A percentile compares a stretch with the other conserved stretches of the same genome.
phyloP scores from a whole-genome alignment of 1,139 yeast genomes.

The Taiozyma onychis region DNA sequence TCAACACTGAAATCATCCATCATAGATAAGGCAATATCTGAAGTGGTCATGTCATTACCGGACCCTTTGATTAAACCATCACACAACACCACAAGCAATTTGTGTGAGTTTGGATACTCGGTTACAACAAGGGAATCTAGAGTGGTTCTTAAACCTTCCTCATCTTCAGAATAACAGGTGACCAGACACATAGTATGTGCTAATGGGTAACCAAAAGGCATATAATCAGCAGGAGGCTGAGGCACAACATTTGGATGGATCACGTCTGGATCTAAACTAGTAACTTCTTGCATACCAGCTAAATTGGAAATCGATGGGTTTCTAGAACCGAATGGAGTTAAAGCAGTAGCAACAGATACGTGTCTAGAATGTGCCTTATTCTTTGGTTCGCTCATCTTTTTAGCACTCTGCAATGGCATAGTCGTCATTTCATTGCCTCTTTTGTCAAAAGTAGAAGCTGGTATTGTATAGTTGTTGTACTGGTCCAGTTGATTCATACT shows the following conservation, averaged over 20 bases:
- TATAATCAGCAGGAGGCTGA: constrained; percentile 86
- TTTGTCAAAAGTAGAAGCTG: constrained; percentile 7
- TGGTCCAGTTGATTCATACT: constrained; percentile 14
- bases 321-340: constrained; percentile 32
- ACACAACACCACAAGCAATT: constrained; percentile 75
- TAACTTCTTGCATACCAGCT: constrained; percentile 25
- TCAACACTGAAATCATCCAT: constrained; percentile 78
- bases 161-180: constrained; percentile 94
- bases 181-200: constrained; percentile 81
- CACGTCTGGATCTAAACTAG: constrained; percentile 60
- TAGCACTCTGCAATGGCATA: constrained; percentile 31
- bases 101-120: constrained; percentile 92
- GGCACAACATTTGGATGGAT: constrained; percentile 71
- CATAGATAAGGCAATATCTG: constrained; percentile 82
- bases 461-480: constrained; percentile 6
- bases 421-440: constrained; percentile 28
- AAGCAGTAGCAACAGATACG: constrained; percentile 6
- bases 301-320: constrained; percentile 20
- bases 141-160: constrained; percentile 77
- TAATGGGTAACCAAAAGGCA: constrained; percentile 84
- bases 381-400: constrained; percentile 3
- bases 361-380: constrained; percentile 10
- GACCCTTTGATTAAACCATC: constrained; percentile 95
- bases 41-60: constrained; percentile 81
- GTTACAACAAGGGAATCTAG: constrained; percentile 89